A percentile compares a stretch with the other conserved stretches of the same genome.
Evolutionary conservation across 73 alveolate species (phyloP).

Genomic region (Paraurostyla sp.): DNA sequence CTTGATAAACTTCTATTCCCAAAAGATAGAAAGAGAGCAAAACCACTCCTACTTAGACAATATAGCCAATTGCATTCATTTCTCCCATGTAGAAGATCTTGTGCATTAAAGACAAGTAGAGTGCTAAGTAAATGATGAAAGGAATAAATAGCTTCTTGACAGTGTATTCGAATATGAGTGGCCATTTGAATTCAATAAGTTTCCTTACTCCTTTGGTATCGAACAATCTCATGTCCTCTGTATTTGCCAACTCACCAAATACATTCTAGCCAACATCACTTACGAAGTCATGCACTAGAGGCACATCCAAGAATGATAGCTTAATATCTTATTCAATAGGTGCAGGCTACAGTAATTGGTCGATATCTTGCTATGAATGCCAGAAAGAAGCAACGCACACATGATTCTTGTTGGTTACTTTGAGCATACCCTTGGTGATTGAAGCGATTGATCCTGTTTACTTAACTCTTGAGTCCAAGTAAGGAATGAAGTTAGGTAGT

Average conservation of each 20-base stretch:
- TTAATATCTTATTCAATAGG: constrained; percentile 52
- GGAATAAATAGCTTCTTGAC: constrained; percentile 31
- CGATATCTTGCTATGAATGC: constrained; percentile 38
- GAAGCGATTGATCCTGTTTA: neutral
- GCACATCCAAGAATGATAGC: constrained; percentile 45
- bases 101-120: neutral
- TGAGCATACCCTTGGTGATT: constrained; percentile 49
- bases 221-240: constrained; percentile 54
- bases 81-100: neutral
- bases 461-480: constrained; percentile 31
- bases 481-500: constrained; percentile 52
- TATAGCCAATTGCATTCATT: neutral
- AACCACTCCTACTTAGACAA: neutral
- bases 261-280: neutral
- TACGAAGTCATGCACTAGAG: constrained; percentile 24
- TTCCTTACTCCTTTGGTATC: constrained; percentile 40
- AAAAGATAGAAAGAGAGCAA: constrained; percentile 21
- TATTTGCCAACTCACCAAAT: constrained; percentile 8
- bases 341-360: constrained; percentile 34
- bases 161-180: constrained; percentile 9
- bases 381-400: constrained; percentile 47
- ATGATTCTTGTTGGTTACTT: constrained; percentile 32
- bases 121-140: neutral
- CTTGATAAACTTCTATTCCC: constrained; percentile 25
- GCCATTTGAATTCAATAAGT: constrained; percentile 66